Evolutionary conservation across 345 rosid species (phyloP), one percentile per base, ranked within the genome.

Genomic region (Hibiscus tridactylites): DNA sequence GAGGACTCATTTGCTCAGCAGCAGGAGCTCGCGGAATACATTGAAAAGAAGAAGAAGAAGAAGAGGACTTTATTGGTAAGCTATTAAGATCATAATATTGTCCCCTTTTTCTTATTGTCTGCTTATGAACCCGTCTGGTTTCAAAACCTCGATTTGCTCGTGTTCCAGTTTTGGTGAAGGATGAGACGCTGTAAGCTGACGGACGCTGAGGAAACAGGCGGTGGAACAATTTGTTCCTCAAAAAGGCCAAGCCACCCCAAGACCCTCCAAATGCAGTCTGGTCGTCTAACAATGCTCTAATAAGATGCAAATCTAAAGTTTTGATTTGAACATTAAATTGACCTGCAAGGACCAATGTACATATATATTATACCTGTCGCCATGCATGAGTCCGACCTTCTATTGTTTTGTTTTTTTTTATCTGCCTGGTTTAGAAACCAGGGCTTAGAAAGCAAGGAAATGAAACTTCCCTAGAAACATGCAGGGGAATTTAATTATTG

Each of bases 1-100:
- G 98, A 88, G 57, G 95, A 93, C 3, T 83, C 97, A 3, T 79
- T 88, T 58, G 47, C 85, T 33, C 87, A 80, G 60, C 96, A 90
- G 71, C 90, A 86, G 70, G 96, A 93, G 74, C 85, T 93, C 5
- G 42, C 84, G 52, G 91, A 88, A 12, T 91, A 90, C 78, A 77
- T 91, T 29, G 94, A 91, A 56, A 90, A 90, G 65, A 93, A 90
- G 85, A 91, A 89, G 79, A 91, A 87, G 82, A 93, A 88, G 85
- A 90, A 84, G 85, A 73, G 49, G 63, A 54, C 35, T 54, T 54
- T 50, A 4, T 73, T 83, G 77, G 91, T 88, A 75, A 9, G 75
- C 37, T 19, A 21, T 68, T 5, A 39, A 68, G 73, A 50, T 57
- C 61, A 57, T 21, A 57, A 16, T 11, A 16, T 46, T 35, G 31